phyloP scores from a whole-genome alignment of 2,329 filamentous ascomycete species.

The Botryotinia calthae region DNA sequence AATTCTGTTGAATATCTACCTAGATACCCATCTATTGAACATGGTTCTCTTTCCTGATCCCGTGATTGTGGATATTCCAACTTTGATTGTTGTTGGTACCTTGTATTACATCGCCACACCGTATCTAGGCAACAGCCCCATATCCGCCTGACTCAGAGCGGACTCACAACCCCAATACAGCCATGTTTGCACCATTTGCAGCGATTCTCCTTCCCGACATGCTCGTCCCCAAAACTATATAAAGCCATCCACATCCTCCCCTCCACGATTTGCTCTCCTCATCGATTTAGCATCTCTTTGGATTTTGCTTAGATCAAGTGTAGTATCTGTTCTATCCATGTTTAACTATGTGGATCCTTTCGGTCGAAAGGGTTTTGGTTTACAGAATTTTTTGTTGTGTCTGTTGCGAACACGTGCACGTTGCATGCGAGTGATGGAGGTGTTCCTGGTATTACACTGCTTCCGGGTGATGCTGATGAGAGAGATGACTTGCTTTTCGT shows the following conservation, averaged over 20 bases:
- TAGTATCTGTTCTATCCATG: conserved; percentile 70
- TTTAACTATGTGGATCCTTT: conserved; percentile 66
- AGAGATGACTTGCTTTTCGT: too few species aligned
- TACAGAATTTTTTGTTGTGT: background rate
- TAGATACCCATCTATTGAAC: background rate
- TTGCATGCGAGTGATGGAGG: conserved; percentile 54
- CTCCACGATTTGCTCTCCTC: conserved; percentile 24
- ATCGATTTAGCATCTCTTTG: conserved; percentile 44
- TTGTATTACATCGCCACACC: background rate
- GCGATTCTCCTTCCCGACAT: conserved; percentile 18
- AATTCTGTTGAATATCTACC: background rate
- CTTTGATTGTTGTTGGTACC: background rate
- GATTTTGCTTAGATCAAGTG: conserved; percentile 56
- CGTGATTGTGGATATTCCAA: background rate
- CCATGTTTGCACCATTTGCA: conserved; percentile 1
- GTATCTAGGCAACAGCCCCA: background rate
- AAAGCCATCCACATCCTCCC: conserved; percentile 4
- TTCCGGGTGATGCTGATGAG: conserved; percentile 60
- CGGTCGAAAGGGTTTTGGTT: background rate
- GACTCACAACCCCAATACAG: background rate
- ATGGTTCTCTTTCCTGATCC: background rate
- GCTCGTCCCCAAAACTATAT: background rate
- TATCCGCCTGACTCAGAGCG: background rate
- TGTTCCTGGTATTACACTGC: conserved; percentile 75
- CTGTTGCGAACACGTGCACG: background rate